phyloP scores from a whole-genome alignment of 768 basidiomycete genomes.

The Lactifluus piperatus region DNA sequence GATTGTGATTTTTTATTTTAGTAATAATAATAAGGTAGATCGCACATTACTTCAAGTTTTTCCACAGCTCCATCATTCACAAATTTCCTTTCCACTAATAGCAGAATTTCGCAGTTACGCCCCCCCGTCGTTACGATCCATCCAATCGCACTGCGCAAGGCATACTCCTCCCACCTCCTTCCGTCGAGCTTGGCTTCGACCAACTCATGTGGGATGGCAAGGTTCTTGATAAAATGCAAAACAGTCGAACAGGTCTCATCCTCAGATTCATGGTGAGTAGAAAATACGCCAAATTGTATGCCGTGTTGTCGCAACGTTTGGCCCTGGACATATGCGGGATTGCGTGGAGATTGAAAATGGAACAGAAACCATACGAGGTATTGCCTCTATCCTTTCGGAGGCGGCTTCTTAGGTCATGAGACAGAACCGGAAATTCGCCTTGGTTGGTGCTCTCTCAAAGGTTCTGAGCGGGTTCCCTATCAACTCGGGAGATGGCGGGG shows the following conservation, averaged over 20 bases:
- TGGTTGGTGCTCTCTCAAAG: too few species aligned
- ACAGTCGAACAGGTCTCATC: background rate
- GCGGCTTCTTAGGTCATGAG: too few species aligned
- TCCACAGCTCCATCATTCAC: background rate
- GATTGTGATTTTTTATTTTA: too few species aligned
- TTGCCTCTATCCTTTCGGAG: too few species aligned
- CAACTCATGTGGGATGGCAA: background rate
- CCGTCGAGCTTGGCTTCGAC: background rate
- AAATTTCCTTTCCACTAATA: too few species aligned
- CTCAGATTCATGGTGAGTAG: background rate
- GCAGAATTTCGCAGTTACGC: background rate
- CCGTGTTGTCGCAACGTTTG: background rate
- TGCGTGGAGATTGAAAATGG: too few species aligned
- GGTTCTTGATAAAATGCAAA: background rate
- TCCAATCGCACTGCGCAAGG: background rate
- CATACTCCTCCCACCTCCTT: background rate
- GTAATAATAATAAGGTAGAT: too few species aligned
- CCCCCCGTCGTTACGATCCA: background rate
- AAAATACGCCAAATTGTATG: background rate
- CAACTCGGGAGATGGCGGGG: too few species aligned
- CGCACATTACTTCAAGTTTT: background rate
- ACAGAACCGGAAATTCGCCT: too few species aligned
- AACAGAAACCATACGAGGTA: too few species aligned
- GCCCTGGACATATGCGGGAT: background rate
- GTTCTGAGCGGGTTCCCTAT: too few species aligned